Evolutionary conservation across 2,329 filamentous ascomycete genomes (phyloP).

Genomic region (Penicillium brasilianum): DNA sequence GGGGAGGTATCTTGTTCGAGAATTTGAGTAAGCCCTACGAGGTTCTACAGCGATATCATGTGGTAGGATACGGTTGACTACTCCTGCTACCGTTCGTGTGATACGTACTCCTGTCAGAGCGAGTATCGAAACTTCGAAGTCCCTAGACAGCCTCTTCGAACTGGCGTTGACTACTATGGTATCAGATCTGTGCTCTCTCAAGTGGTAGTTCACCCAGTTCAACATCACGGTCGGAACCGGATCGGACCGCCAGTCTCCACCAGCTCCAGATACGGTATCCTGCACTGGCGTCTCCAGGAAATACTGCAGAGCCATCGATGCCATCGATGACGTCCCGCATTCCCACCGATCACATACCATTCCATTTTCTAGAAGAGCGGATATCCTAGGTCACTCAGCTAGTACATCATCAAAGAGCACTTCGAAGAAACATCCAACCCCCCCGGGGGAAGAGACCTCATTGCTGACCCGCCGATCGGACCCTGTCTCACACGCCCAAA

Average conservation of each 20-base stretch:
- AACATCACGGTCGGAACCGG: conserved; percentile 11
- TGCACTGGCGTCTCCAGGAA: not conserved
- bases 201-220: not conserved
- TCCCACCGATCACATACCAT: not conserved
- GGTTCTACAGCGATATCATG: no score
- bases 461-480: conserved; percentile 10
- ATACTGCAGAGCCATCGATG: not conserved
- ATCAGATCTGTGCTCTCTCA: no score
- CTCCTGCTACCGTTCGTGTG: no score
- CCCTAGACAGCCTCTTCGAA: no score
- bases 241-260: conserved; percentile 24
- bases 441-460: no score
- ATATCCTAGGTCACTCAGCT: not conserved
- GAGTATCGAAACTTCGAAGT: not conserved
- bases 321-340: conserved; percentile 18
- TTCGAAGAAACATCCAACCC: no score
- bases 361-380: no score
- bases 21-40: no score
- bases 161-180: not conserved
- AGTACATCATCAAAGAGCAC: conserved; percentile 1
- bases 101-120: not conserved
- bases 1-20: no score
- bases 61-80: no score
- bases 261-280: not conserved
- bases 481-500: not conserved